Conservation (phyloP, 345 rosid species). For the Gossypium herbaceum region DNA sequence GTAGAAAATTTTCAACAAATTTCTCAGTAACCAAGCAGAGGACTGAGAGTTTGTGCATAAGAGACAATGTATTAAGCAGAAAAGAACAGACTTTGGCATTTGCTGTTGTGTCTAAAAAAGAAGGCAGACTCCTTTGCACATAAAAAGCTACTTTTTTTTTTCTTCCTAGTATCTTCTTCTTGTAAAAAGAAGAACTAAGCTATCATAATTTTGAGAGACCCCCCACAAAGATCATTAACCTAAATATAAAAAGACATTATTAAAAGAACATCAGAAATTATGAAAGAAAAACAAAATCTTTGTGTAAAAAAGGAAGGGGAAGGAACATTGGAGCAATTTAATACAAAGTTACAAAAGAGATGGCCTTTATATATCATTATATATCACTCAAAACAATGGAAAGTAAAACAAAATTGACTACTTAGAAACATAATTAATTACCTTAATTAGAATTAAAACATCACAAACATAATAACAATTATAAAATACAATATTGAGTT, state of each 20-base stretch:
- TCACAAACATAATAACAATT: neutral
- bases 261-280: neutral
- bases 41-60: neutral
- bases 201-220: neutral
- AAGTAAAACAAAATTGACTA: neutral
- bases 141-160: slow-evolving; percentile 8
- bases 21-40: neutral
- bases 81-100: neutral
- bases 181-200: neutral
- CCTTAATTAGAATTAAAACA: neutral
- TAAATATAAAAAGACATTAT: neutral
- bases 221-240: slow-evolving; percentile 11
- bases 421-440: neutral
- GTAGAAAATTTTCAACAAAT: neutral
- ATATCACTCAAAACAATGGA: neutral
- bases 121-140: slow-evolving; percentile 7
- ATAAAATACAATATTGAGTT: neutral
- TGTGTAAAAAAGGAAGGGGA: neutral
- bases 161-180: neutral
- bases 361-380: neutral
- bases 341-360: neutral
- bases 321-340: neutral
- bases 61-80: slow-evolving; percentile 6
- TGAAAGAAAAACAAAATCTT: neutral
- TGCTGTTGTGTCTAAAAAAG: slow-evolving; percentile 5